These are phyloP conservation scores for Echium plantagineum DNA, from an alignment of 257 asterid species.

Conservation along the genomic window DNA sequence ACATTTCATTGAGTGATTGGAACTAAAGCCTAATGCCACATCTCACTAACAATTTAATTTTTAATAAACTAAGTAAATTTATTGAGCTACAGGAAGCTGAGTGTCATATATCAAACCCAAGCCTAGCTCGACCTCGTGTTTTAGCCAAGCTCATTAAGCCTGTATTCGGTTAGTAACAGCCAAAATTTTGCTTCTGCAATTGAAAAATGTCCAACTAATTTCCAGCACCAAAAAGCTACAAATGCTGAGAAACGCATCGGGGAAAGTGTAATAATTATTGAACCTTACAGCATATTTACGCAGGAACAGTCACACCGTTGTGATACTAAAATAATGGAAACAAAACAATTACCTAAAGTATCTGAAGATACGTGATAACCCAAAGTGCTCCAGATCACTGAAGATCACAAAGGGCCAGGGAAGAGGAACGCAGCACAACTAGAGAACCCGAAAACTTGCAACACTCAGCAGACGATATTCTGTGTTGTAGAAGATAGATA, in stretches of 20 bases:
- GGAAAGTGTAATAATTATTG: neutral
- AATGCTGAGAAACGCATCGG: neutral
- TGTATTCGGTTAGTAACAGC: too few species aligned
- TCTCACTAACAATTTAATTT: too few species aligned
- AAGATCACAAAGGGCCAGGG: constrained; percentile 52
- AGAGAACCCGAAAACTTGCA: constrained; percentile 14
- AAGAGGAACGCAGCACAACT: constrained; percentile 46
- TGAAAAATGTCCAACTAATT: too few species aligned
- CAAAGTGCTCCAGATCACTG: constrained; percentile 61
- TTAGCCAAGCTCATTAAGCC: too few species aligned
- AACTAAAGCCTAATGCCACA: too few species aligned
- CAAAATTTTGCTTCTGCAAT: too few species aligned
- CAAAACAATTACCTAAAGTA: constrained; percentile 38
- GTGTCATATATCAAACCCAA: too few species aligned
- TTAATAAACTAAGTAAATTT: too few species aligned
- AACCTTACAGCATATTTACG: neutral
- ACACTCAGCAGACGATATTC: constrained; percentile 36
- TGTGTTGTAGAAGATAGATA: constrained; percentile 19
- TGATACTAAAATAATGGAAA: neutral
- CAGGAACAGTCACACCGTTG: neutral
- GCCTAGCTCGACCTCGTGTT: too few species aligned
- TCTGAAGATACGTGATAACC: constrained; percentile 60
- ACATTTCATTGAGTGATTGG: too few species aligned
- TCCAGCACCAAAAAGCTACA: neutral
- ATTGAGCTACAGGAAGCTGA: too few species aligned